phyloP scores from a whole-genome alignment of 1,284 basidiomycete species.

The Cryptococcus sp. region DNA sequence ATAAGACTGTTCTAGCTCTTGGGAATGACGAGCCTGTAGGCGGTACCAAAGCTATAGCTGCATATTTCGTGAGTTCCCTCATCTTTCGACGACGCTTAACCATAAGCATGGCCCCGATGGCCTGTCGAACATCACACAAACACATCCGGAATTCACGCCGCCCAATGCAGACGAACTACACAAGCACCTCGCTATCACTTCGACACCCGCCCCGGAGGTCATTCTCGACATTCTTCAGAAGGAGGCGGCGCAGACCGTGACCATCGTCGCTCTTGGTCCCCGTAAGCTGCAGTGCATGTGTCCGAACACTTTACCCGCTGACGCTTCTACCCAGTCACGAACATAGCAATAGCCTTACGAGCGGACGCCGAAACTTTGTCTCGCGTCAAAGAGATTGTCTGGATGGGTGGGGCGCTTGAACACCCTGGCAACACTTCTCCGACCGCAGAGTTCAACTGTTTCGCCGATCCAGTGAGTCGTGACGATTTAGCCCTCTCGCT shows the following conservation, averaged over 20 bases:
- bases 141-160: conserved; percentile 71
- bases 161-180: conserved; percentile 51
- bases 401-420: conserved; percentile 96
- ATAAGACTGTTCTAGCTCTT: conserved; percentile 64
- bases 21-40: conserved; percentile 72
- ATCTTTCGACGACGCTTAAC: no score
- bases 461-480: conserved; percentile 68
- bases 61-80: conserved; percentile 65
- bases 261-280: conserved; percentile 84
- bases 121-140: conserved; percentile 68
- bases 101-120: conserved; percentile 68
- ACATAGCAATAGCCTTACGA: conserved; percentile 70
- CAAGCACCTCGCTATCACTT: conserved; percentile 59
- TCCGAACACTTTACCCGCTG: neutral
- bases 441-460: conserved; percentile 89
- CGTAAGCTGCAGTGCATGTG: conserved; percentile 43
- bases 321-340: conserved; percentile 64
- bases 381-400: conserved; percentile 67
- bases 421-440: conserved; percentile 87
- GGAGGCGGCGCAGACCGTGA: conserved; percentile 66
- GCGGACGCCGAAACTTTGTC: conserved; percentile 62
- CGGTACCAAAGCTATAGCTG: conserved; percentile 74
- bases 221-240: conserved; percentile 67
- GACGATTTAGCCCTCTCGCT: no score
- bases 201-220: conserved; percentile 63